These are phyloP conservation scores for Cyathus striatus DNA, from an alignment of 768 basidiomycete genomes.

Conservation along the genomic window DNA sequence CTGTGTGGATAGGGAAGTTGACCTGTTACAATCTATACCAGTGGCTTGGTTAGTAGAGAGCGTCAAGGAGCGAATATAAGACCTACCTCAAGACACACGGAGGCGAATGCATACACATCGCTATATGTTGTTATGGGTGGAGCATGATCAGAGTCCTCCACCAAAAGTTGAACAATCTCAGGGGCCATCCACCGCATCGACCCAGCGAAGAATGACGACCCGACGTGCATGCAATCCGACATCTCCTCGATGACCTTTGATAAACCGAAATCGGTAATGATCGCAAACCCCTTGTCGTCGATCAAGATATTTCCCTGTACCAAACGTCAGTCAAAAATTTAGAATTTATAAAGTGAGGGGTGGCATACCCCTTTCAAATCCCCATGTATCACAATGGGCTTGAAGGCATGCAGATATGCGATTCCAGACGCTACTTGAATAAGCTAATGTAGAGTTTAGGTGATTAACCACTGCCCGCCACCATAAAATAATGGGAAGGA, in stretches of 20 bases:
- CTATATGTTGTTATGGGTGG: constrained; percentile 45
- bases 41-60: neutral
- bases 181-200: constrained; percentile 56
- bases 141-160: constrained; percentile 36
- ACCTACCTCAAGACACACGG: constrained; percentile 54
- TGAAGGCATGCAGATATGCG: constrained; percentile 49
- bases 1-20: constrained; percentile 48
- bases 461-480: too few species aligned
- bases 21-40: constrained; percentile 42
- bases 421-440: constrained; percentile 53
- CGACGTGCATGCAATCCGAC: constrained; percentile 26
- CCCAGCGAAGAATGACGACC: constrained; percentile 40
- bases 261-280: constrained; percentile 61
- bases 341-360: neutral
- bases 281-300: constrained; percentile 41
- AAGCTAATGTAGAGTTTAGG: constrained; percentile 40
- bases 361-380: constrained; percentile 54
- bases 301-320: constrained; percentile 57
- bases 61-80: neutral
- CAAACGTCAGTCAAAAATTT: neutral
- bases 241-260: constrained; percentile 55
- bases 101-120: constrained; percentile 59
- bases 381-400: constrained; percentile 53
- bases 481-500: neutral
- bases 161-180: constrained; percentile 45